These are phyloP conservation scores for Paecilomyces variotii DNA, from an alignment of 2,329 filamentous ascomycete species.

Conservation along the genomic window DNA sequence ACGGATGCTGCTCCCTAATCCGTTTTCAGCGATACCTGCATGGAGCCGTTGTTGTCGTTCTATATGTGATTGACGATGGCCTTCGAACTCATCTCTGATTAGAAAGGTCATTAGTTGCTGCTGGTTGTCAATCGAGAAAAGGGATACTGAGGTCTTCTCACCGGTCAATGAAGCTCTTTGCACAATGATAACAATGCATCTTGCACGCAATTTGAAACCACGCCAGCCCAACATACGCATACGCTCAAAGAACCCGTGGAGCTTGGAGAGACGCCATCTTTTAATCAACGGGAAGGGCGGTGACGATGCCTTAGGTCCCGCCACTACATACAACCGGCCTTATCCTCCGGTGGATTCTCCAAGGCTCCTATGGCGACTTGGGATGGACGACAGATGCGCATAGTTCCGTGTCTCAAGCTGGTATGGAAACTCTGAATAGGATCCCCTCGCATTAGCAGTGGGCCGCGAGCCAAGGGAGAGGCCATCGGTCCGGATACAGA, in stretches of 20 bases:
- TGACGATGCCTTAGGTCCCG: background rate
- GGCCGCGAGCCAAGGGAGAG: background rate
- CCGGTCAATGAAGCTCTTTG: slow-evolving; percentile 9
- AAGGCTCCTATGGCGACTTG: background rate
- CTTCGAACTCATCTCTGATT: slow-evolving; percentile 7
- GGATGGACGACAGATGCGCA: background rate
- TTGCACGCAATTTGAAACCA: background rate
- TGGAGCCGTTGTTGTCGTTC: slow-evolving; percentile 6
- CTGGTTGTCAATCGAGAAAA: background rate
- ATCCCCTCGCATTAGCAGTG: background rate
- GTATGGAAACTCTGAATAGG: background rate
- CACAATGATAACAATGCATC: slow-evolving; percentile 9
- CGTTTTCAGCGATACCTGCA: slow-evolving; percentile 2
- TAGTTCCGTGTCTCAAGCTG: background rate
- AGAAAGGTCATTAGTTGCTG: background rate
- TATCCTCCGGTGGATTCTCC: background rate
- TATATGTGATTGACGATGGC: slow-evolving; percentile 5
- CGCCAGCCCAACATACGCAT: background rate
- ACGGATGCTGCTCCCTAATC: background rate
- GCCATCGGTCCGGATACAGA: background rate
- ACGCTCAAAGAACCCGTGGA: background rate
- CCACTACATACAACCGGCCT: background rate
- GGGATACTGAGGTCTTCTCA: background rate
- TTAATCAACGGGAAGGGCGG: background rate
- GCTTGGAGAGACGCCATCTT: background rate